Evolutionary conservation across 2,329 filamentous ascomycete genomes (phyloP), one percentile per base, ranked within the genome.

Genomic region (Penicillium janthinellum): DNA sequence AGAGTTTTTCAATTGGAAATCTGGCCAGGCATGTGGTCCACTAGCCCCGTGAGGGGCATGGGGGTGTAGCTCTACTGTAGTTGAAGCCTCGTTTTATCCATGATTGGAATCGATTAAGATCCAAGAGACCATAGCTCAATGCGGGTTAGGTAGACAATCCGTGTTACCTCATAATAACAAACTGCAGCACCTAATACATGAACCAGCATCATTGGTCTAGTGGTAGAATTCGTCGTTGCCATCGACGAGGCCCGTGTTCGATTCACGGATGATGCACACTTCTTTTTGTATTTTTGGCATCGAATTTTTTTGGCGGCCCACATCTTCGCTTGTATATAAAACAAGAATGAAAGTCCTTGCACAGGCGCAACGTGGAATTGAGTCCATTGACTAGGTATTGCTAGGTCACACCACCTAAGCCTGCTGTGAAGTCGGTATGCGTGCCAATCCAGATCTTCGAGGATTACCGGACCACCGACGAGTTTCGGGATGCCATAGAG

Each of bases 161-260:
- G 17, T 17, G 17, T 31, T 31, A 1, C 7, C 31, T 31, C 8
- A 31, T 31, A 31, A 3, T 10, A 2, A 10, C 31, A 31, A 31
- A 8, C 8, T 31, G 31, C 31, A 0, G 7, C 7, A 0, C 2
- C 25, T 6, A 31, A 2, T 35, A 49, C 20, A 69, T 58, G 5
- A 62, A 71, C 44, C 47, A 71, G 75, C 75, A 77, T 76, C 73
- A 75, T 76, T 77, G 75, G 75, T 77, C 75, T 77, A 77, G 75
- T 77, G 75, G 75, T 77, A 77, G 75, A 77, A 77, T 77, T 77
- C 73, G 70, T 77, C 74, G 74, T 77, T 77, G 75, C 75, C 74
- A 77, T 78, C 76, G 76, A 78, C 71, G 76, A 77, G 75, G 75
- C 76, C 75, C 76, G 75, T 75, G 76, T 78, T 78, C 76, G 76